A percentile compares a stretch with the other conserved stretches of the same genome.
Conservation (phyloP, 2,329 filamentous ascomycete genomes). For the Leptographium procerum region DNA sequence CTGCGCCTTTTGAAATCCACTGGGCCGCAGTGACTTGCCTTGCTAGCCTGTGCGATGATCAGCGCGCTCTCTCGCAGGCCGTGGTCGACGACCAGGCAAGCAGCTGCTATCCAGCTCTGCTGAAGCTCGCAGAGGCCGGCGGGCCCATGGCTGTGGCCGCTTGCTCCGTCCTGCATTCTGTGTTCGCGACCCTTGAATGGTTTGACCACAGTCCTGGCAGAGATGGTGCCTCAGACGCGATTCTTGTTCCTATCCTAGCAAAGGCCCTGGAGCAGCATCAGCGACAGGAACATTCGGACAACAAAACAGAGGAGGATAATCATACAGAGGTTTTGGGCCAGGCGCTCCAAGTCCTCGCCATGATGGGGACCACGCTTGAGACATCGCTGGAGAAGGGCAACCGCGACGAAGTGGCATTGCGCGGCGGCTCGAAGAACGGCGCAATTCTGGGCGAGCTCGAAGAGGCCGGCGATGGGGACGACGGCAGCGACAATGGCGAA, state of each 20-base stretch:
- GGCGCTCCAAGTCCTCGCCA: slow-evolving; percentile 51
- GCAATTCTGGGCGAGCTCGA: slow-evolving; percentile 23
- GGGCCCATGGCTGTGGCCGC: slow-evolving; percentile 41
- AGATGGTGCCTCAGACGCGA: slow-evolving; percentile 37
- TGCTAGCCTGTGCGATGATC: slow-evolving; percentile 47
- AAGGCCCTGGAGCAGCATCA: slow-evolving; percentile 22
- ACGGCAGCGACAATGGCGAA: slow-evolving; percentile 23
- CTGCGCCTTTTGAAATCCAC: slow-evolving; percentile 28
- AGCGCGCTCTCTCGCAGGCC: slow-evolving; percentile 31
- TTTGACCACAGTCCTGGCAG: slow-evolving; percentile 37
- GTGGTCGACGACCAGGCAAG: slow-evolving; percentile 36
- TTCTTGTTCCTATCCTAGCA: slow-evolving; percentile 34
- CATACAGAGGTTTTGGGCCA: slow-evolving; percentile 35
- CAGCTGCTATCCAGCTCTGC: slow-evolving; percentile 36
- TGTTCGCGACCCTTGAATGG: slow-evolving; percentile 44
- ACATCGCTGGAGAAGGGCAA: slow-evolving; percentile 35
- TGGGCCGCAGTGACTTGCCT: slow-evolving; percentile 43
- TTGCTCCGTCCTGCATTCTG: slow-evolving; percentile 51
- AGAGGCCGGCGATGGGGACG: slow-evolving; percentile 23
- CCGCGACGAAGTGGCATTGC: slow-evolving; percentile 26
- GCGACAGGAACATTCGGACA: not conserved
- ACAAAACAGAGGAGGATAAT: slow-evolving; percentile 12
- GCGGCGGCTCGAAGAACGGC: slow-evolving; percentile 20
- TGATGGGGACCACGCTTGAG: slow-evolving; percentile 50
- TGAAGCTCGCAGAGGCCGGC: slow-evolving; percentile 34